Base-by-base conservation (phyloP, 139 green algal species). In the Gonium pectorale region DNA sequence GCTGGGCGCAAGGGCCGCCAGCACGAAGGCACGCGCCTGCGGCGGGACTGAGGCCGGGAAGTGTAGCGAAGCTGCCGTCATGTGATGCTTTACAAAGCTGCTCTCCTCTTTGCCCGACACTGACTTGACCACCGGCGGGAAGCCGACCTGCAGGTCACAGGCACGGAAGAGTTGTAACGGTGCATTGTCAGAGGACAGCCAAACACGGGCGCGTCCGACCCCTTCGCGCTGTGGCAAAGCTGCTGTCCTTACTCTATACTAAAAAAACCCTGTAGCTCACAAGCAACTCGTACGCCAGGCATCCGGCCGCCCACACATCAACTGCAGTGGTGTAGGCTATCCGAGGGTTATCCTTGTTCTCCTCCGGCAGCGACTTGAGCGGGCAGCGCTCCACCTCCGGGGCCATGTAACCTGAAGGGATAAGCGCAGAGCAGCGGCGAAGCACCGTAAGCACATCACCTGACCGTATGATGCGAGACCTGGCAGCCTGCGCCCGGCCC, bases 361-460 rank as follows among this genome's bases (percentile, higher is more conserved):
- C 82, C 40, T 85, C 8, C 29, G 88, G 88, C 9, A 67, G 22
- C 17, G n/a, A 38, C 59, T 91, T 91, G 31, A 81, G 46, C 38
- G 85, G 88, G 79, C 88, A 91, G 29, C 49, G 51, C 69, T 87
- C 54, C 62, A 91, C 88, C 78, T 91, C 88, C 2, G 88, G 88
- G 0, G 88, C 85, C 78, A 77, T 77, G 68, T 77, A 77, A n/a
- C 68, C n/a, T n/a, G n/a, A n/a, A n/a, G n/a, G n/a, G n/a, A n/a
- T n/a, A n/a, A n/a, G n/a, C n/a, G n/a, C n/a, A n/a, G n/a, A n/a
- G n/a, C n/a, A n/a, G n/a, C n/a, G n/a, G n/a, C n/a, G n/a, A n/a
- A n/a, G n/a, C n/a, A n/a, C n/a, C n/a, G n/a, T n/a, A n/a, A n/a
- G n/a, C n/a, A n/a, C n/a, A n/a, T n/a, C n/a, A n/a, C n/a, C n/a